Evolutionary conservation across 2,329 filamentous ascomycete genomes (phyloP).

Genomic region (Dissoconium aciculare): DNA sequence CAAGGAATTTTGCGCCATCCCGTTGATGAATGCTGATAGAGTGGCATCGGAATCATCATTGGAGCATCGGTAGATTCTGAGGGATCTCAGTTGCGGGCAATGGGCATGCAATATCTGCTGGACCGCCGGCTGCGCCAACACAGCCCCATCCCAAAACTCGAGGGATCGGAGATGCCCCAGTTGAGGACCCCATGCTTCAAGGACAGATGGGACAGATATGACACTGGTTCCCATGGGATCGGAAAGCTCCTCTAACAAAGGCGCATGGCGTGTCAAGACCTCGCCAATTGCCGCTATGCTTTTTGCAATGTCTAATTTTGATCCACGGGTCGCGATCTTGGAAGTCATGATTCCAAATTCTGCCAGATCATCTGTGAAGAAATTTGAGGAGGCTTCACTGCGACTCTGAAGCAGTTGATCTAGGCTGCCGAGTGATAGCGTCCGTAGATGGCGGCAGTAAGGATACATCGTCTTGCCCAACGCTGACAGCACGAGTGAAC

Average conservation of each 20-base stretch:
- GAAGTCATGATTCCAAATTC: slow-evolving; percentile 27
- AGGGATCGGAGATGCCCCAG: slow-evolving; percentile 44
- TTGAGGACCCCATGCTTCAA: slow-evolving; percentile 43
- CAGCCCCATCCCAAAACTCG: slow-evolving; percentile 45
- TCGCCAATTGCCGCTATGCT: slow-evolving; percentile 37
- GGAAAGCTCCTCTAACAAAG: slow-evolving; percentile 38
- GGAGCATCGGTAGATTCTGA: slow-evolving; percentile 41
- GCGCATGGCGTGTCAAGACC: slow-evolving; percentile 24
- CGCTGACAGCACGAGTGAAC: slow-evolving; percentile 51
- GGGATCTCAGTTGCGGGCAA: slow-evolving; percentile 46
- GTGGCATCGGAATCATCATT: slow-evolving; percentile 39
- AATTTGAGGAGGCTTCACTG: slow-evolving; percentile 41
- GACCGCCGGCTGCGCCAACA: slow-evolving; percentile 41
- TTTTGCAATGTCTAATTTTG: slow-evolving; percentile 26
- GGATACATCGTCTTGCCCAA: slow-evolving; percentile 48
- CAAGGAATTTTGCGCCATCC: slow-evolving; percentile 42
- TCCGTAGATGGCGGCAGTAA: slow-evolving; percentile 53
- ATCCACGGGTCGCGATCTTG: slow-evolving; percentile 12
- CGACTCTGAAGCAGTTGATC: slow-evolving; percentile 44
- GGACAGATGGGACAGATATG: slow-evolving; percentile 35
- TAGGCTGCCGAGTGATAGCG: slow-evolving; percentile 49
- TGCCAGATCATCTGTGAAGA: slow-evolving; percentile 36
- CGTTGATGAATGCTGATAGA: slow-evolving; percentile 43
- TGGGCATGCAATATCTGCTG: slow-evolving; percentile 39
- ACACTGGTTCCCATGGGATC: slow-evolving; percentile 31